Conservation (phyloP, 2,329 filamentous ascomycete genomes). For the Penicillium palitans region DNA sequence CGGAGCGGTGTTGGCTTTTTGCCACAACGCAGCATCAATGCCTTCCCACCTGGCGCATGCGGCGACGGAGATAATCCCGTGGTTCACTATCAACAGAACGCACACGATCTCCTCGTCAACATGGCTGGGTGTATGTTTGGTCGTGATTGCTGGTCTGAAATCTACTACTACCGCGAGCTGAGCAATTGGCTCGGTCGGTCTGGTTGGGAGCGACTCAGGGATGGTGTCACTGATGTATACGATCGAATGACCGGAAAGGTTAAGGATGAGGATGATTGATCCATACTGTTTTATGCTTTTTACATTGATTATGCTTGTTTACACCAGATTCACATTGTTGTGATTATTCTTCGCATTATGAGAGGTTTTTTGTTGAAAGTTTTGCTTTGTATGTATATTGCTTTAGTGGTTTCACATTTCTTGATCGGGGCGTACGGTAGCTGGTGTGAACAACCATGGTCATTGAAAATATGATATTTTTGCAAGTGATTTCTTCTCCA, state of each 20-base stretch:
- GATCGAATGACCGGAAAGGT: conserved; percentile 22
- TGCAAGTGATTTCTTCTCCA: rapidly evolving
- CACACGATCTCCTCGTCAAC: conserved; percentile 92
- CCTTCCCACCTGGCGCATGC: conserved; percentile 88
- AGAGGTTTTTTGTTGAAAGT: not conserved
- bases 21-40: conserved; percentile 88
- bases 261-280: conserved; percentile 5
- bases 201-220: conserved; percentile 66
- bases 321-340: not conserved
- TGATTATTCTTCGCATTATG: not conserved
- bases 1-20: conserved; percentile 85
- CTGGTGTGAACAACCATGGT: not conserved
- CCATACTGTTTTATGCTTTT: not conserved
- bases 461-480: not conserved
- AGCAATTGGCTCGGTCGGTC: conserved; percentile 87
- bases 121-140: conserved; percentile 99
- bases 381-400: conserved; percentile 6
- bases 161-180: conserved; percentile 90
- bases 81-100: conserved; percentile 82
- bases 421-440: not conserved
- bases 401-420: not conserved
- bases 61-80: conserved; percentile 60
- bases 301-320: not conserved
- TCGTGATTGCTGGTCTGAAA: conserved; percentile 95
- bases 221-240: conserved; percentile 26